phyloP scores from a whole-genome alignment of 2,329 filamentous ascomycete species.

The Fusarium buharicum region DNA sequence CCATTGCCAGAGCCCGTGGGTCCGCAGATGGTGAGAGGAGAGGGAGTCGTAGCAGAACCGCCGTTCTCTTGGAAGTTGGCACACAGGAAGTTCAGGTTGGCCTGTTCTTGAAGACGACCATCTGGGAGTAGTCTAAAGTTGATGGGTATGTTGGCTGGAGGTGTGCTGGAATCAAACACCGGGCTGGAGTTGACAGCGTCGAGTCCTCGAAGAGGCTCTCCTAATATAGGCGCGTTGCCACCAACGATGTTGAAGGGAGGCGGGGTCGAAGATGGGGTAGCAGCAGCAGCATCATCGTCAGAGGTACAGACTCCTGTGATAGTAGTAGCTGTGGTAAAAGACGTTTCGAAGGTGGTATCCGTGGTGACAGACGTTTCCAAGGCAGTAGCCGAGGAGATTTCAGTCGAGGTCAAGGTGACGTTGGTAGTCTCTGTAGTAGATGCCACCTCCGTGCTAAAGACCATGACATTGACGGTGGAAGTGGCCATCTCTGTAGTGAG shows the following conservation, averaged over 20 bases:
- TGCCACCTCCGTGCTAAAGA: background rate
- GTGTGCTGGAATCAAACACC: background rate
- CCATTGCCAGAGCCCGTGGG: too few species aligned
- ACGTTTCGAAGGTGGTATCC: too few species aligned
- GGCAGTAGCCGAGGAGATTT: too few species aligned
- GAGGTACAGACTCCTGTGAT: background rate
- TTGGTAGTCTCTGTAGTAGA: background rate
- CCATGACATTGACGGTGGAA: too few species aligned
- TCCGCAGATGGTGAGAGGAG: background rate
- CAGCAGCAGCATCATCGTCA: too few species aligned
- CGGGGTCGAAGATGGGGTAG: too few species aligned
- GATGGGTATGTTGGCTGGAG: background rate
- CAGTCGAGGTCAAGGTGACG: too few species aligned
- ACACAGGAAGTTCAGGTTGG: background rate
- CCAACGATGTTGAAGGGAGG: background rate
- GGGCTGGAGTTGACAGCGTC: background rate
- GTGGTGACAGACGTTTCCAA: too few species aligned
- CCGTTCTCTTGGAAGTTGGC: background rate
- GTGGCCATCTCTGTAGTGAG: too few species aligned
- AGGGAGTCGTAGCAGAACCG: too few species aligned
- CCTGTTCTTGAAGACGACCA: background rate
- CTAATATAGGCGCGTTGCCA: background rate
- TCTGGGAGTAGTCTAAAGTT: background rate
- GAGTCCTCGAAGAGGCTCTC: background rate
- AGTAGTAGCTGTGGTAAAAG: background rate